Evolutionary conservation across 768 basidiomycete species (phyloP), one percentile per base, ranked within the genome.

Genomic region (Cyathus striatus): DNA sequence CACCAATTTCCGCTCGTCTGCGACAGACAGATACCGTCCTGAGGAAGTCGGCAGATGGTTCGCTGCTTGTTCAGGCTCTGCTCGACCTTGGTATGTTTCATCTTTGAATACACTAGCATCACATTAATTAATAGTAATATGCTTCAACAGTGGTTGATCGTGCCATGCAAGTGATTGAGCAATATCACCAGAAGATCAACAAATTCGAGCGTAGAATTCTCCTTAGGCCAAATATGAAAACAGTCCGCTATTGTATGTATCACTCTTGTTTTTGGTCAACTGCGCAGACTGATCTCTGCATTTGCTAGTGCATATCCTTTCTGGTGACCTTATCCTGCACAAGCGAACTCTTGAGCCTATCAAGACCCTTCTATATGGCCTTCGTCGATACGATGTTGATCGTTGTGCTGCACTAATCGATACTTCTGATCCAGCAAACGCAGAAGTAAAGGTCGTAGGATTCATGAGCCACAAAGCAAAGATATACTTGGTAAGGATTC

Each of bases 311-410:
- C 85, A 88, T 55, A 81, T 88, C 42, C 64, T 86, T 10, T 82
- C 81, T 23, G 83, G 83, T 10, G 83, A 88, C 52, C 68, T 87
- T 7, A 79, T 80, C 40, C 63, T 84, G 47, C 81, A 82, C 57
- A 86, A 83, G 54, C 73, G 83, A 14, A 84, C 84, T 3, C 68
- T 86, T 4, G 77, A 81, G 22, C 83, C 85, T 0, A 72, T 87
- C 56, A 81, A 80, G 56, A 74, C 77, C 2, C 64, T 87, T 52
- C 69, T 86, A 23, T 79, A 78, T 44, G 77, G 79, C 2, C 57
- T 88, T 32, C 63, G 85, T 23, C 69, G 76, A 16, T 81, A 86
- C 50, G 86, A 88, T 47, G 57, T 74, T 7, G 45, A 47, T 49
- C 73, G 81, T 3, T 69, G 68, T 39, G 64, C 70, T 6, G 79